Conservation (phyloP, 2,329 filamentous ascomycete species). For the Cryphonectria naterciae region DNA sequence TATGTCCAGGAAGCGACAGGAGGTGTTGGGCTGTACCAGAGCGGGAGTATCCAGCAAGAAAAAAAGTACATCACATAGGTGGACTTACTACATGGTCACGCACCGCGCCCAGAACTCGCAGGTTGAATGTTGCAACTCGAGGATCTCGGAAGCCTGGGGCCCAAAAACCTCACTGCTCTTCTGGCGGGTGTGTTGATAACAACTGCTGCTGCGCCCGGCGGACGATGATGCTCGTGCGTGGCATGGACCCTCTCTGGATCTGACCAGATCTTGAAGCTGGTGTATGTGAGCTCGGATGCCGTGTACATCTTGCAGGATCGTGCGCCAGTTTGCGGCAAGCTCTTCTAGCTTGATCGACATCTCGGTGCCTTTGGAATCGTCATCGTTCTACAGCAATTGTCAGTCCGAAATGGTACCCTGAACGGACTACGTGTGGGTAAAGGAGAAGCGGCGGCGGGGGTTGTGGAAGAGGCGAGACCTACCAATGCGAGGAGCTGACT, state of each 20-base stretch:
- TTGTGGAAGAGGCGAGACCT: neutral
- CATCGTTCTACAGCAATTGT: conserved; percentile 19
- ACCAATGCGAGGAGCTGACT: conserved; percentile 27
- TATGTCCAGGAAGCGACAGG: neutral
- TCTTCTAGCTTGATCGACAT: conserved; percentile 25
- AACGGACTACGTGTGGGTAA: neutral
- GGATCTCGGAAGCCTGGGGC: conserved; percentile 24
- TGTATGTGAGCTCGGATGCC: conserved; percentile 23
- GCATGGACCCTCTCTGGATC: conserved; percentile 1
- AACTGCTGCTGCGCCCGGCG: conserved; percentile 7
- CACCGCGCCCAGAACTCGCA: conserved; percentile 29
- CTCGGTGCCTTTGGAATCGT: conserved; percentile 23
- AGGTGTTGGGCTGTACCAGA: no score
- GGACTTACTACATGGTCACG: conserved; percentile 26
- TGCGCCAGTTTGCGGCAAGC: conserved; percentile 24
- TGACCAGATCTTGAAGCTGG: conserved; percentile 22
- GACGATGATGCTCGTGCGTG: neutral
- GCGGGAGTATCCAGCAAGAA: neutral
- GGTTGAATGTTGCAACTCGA: conserved; percentile 28
- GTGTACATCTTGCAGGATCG: conserved; percentile 23
- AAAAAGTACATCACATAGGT: neutral
- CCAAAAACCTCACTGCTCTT: conserved; percentile 28
- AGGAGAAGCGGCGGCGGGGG: neutral
- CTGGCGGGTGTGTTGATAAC: conserved; percentile 25
- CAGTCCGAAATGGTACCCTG: neutral